Base-by-base conservation (phyloP, 2,329 filamentous ascomycete species). In the Chaetomium sp. region DNA sequence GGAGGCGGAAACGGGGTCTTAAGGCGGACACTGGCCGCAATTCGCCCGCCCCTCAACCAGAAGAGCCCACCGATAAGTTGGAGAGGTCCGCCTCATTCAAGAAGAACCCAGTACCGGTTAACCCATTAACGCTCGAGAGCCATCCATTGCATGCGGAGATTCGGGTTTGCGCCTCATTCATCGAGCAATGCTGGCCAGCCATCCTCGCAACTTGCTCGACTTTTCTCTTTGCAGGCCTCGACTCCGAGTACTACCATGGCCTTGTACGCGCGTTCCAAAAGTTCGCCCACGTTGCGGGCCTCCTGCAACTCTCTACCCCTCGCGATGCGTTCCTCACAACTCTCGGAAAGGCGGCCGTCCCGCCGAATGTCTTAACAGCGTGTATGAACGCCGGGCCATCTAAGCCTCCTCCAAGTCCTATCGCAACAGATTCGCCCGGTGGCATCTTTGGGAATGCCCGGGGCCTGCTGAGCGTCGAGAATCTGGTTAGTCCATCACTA, bases 281-380 rank as follows among this genome's bases (percentile, higher is more conserved):
- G 61, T 89, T 99, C 65, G 88, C 94, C 0, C 95, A 99, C 68
- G 92, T 97, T 2, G 90, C 94, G 41, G 95, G 94, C 5, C 76
- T 99, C 47, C 73, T 99, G 7, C 85, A 91, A 59, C 80, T 97
- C 8, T 76, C 80, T 10, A 96, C 92, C 0, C 91, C 94, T 0
- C 80, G 94, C 61, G 94, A 99, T 76, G 94, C 94, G 0, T 95
- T 99, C 65, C 76, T 99, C 37, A 97, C 94, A 0, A 96, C 92
- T 0, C 75, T 99, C 3, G 91, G 90, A 0, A 99, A 99, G 72
- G 87, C 91, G 44, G 91, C 94, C 6, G 89, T 97, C 2, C 94
- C 94, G 3, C 84, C 90, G 0, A 92, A 95, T 63, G 77, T 86
- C 0, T 75, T 87, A 43, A 83, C 80, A 12, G 81, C 81, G 2